Evolutionary conservation across 257 asterid genomes (phyloP).

Genomic region (Coffea canephora): DNA sequence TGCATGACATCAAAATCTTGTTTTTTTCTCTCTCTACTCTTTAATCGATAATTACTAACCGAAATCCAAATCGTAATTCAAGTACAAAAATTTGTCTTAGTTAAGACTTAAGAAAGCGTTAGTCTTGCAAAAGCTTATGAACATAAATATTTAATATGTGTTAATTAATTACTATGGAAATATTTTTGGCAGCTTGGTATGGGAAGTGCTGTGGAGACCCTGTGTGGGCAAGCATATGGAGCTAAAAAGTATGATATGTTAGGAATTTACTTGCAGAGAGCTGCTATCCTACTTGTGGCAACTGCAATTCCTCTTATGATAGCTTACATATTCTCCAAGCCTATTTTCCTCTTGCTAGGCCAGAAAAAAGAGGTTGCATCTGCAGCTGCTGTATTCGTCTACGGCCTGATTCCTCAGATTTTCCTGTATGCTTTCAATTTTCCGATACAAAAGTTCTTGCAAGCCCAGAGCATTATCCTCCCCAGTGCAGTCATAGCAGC

Average conservation of each 20-base stretch:
- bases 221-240: conserved; percentile 45
- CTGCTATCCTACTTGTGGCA: conserved; percentile 28
- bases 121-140: neutral
- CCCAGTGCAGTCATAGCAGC: conserved; percentile 25
- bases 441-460: conserved; percentile 39
- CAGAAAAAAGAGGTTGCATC: conserved; percentile 28
- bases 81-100: no score
- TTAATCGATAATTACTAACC: no score
- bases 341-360: conserved; percentile 23
- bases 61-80: no score
- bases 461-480: conserved; percentile 32
- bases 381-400: conserved; percentile 21
- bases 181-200: conserved; percentile 29
- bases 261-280: conserved; percentile 35
- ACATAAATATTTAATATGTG: neutral
- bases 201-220: conserved; percentile 43
- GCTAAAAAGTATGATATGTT: conserved; percentile 29
- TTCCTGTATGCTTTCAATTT: conserved; percentile 31
- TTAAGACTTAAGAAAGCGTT: no score
- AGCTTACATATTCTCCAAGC: conserved; percentile 32
- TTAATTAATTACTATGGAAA: neutral
- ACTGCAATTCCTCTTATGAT: conserved; percentile 26
- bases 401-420: conserved; percentile 38
- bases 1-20: no score
- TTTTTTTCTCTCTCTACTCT: no score